Conservation (phyloP, 2,329 filamentous ascomycete species). For the Xylaria sp. region DNA sequence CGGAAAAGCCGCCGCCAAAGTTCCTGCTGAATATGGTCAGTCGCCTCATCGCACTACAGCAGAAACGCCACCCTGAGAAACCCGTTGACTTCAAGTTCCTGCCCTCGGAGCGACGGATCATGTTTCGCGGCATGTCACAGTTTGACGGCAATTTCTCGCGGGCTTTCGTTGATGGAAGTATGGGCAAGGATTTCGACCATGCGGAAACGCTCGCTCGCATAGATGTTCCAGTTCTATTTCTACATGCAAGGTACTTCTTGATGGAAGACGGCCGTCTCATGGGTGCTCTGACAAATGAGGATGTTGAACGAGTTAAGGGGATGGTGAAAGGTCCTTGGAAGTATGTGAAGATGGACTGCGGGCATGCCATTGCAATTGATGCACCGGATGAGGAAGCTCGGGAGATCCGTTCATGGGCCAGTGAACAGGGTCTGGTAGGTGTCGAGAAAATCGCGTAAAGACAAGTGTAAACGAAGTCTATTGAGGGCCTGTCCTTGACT, state of each 20-base stretch:
- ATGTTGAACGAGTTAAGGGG: slow-evolving; percentile 15
- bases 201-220: slow-evolving; percentile 20
- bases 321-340: slow-evolving; percentile 24
- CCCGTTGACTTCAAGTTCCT: slow-evolving; percentile 24
- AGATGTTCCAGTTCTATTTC: slow-evolving; percentile 21
- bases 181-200: slow-evolving; percentile 26
- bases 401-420: slow-evolving; percentile 10
- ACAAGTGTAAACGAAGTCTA: not conserved
- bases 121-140: slow-evolving; percentile 25
- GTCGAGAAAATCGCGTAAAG: not conserved
- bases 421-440: not conserved
- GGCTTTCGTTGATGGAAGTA: slow-evolving; percentile 23
- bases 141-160: slow-evolving; percentile 31
- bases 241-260: slow-evolving; percentile 18
- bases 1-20: slow-evolving; percentile 3
- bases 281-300: slow-evolving; percentile 22
- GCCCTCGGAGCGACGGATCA: slow-evolving; percentile 19
- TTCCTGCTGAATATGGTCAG: slow-evolving; percentile 12
- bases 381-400: slow-evolving; percentile 11
- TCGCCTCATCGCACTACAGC: slow-evolving; percentile 12
- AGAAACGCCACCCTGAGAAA: slow-evolving; percentile 5
- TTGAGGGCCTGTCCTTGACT: too few relatives aligned
- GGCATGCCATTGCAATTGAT: slow-evolving; percentile 24
- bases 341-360: slow-evolving; percentile 29
- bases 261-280: slow-evolving; percentile 13